A percentile compares a stretch with the other conserved stretches of the same genome.
These are phyloP conservation scores for Periglandula ipomoeae DNA, from an alignment of 2,329 filamentous ascomycete genomes.

Conservation along the genomic window DNA sequence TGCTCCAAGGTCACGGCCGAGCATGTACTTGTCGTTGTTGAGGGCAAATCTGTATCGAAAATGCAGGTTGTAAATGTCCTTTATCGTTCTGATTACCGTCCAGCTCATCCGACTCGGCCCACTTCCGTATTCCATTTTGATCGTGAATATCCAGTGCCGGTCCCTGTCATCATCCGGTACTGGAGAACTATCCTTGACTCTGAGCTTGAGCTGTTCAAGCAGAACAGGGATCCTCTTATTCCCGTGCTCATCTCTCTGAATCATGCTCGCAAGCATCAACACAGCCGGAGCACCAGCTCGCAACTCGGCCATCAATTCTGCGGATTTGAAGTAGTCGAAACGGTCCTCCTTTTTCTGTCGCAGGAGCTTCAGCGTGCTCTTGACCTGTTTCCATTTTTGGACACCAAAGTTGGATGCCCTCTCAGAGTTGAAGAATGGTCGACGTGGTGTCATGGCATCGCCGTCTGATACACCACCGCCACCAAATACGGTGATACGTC, in stretches of 20 bases:
- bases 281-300: constrained; percentile 88
- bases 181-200: constrained; percentile 69
- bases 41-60: constrained; percentile 85
- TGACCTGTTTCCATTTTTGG: constrained; percentile 88
- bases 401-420: constrained; percentile 64
- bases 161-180: constrained; percentile 54
- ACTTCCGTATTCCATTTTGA: constrained; percentile 92
- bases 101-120: constrained; percentile 95
- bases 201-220: constrained; percentile 86
- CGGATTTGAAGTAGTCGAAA: constrained; percentile 89
- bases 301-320: constrained; percentile 91
- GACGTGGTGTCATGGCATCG: constrained; percentile 46
- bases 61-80: constrained; percentile 88
- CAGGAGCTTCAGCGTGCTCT: constrained; percentile 73
- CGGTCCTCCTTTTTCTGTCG: constrained; percentile 78
- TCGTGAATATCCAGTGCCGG: constrained; percentile 77
- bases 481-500: constrained; percentile 56
- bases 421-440: constrained; percentile 53
- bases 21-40: constrained; percentile 73
- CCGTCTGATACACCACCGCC: constrained; percentile 57
- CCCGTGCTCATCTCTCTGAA: constrained; percentile 91
- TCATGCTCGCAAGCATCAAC: constrained; percentile 92
- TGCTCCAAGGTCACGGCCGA: constrained; percentile 56
- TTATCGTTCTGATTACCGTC: constrained; percentile 78
- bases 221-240: constrained; percentile 92